Conservation (phyloP, 139 green algal genomes). For the Chlamydomonas asymmetrica region DNA sequence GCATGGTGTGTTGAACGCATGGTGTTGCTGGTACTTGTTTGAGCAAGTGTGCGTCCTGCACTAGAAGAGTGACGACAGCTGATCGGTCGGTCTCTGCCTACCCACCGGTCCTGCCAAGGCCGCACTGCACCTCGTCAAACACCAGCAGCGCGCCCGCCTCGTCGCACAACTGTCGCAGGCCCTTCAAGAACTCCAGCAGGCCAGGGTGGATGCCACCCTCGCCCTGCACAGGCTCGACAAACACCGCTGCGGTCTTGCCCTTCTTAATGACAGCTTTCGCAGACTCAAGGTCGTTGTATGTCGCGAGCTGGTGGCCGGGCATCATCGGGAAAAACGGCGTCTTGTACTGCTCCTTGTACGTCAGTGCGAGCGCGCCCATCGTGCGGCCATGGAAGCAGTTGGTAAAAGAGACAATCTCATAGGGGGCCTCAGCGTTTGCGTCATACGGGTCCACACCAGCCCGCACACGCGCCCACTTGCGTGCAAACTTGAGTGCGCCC, state of each 20-base stretch:
- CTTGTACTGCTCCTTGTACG: slow-evolving; percentile 95
- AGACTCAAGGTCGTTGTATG: slow-evolving; percentile 77
- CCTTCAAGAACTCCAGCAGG: slow-evolving; percentile 64
- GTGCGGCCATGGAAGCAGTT: slow-evolving; percentile 96
- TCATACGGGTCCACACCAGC: slow-evolving; percentile 79
- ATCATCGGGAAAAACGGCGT: slow-evolving; percentile 95
- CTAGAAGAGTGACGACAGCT: too few relatives aligned
- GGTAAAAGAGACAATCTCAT: slow-evolving; percentile 93
- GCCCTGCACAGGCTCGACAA: slow-evolving; percentile 97
- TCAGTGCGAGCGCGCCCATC: slow-evolving; percentile 94
- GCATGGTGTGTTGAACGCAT: too few relatives aligned
- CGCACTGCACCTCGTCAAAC: slow-evolving; percentile 90
- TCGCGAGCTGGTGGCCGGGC: slow-evolving; percentile 66
- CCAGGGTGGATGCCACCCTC: slow-evolving; percentile 87
- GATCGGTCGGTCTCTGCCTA: too few relatives aligned
- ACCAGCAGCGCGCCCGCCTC: slow-evolving; percentile 91
- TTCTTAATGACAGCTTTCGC: slow-evolving; percentile 67
- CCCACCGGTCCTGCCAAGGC: slow-evolving; percentile 55
- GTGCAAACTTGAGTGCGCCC: slow-evolving; percentile 97
- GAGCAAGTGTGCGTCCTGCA: too few relatives aligned
- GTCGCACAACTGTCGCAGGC: slow-evolving; percentile 91
- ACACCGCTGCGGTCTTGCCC: slow-evolving; percentile 89
- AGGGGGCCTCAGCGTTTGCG: slow-evolving; percentile 54
- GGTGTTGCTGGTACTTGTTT: too few relatives aligned
- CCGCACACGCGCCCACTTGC: slow-evolving; percentile 86